These are phyloP conservation scores for Cordyceps fumosorosea DNA, from an alignment of 2,329 filamentous ascomycete genomes.

Conservation along the genomic window DNA sequence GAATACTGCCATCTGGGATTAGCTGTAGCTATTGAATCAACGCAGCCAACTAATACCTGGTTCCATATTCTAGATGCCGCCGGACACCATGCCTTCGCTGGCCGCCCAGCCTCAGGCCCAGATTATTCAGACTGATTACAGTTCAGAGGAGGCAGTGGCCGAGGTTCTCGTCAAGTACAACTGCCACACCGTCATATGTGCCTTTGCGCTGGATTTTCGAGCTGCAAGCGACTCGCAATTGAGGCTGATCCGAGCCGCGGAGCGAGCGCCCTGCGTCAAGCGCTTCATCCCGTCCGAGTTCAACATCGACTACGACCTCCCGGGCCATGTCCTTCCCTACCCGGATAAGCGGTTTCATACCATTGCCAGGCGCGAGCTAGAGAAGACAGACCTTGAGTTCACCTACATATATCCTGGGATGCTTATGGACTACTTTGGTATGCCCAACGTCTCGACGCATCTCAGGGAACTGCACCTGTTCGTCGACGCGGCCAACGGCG, in stretches of 20 bases:
- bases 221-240: constrained; percentile 25
- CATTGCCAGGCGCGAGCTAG: constrained; percentile 22
- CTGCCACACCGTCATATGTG: constrained; percentile 27
- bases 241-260: constrained; percentile 27
- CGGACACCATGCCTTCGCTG: neutral
- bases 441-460: constrained; percentile 20
- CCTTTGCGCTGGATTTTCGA: constrained; percentile 26
- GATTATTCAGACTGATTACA: constrained; percentile 25
- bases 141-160: constrained; percentile 18
- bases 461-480: constrained; percentile 25
- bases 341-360: constrained; percentile 26
- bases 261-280: constrained; percentile 22
- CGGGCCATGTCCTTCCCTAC: constrained; percentile 27
- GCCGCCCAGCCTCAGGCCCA: too few relatives aligned
- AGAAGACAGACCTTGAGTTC: constrained; percentile 27
- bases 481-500: constrained; percentile 21
- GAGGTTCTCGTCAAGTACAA: constrained; percentile 18
- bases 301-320: constrained; percentile 30
- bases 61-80: neutral
- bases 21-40: too few relatives aligned
- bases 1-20: too few relatives aligned
- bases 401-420: constrained; percentile 29
- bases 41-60: neutral
- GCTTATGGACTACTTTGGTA: constrained; percentile 32
- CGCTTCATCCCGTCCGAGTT: constrained; percentile 33